A percentile compares a stretch with the other conserved stretches of the same genome.
Evolutionary conservation across 2,329 filamentous ascomycete genomes (phyloP).

Genomic region (Fusarium incarnatum): DNA sequence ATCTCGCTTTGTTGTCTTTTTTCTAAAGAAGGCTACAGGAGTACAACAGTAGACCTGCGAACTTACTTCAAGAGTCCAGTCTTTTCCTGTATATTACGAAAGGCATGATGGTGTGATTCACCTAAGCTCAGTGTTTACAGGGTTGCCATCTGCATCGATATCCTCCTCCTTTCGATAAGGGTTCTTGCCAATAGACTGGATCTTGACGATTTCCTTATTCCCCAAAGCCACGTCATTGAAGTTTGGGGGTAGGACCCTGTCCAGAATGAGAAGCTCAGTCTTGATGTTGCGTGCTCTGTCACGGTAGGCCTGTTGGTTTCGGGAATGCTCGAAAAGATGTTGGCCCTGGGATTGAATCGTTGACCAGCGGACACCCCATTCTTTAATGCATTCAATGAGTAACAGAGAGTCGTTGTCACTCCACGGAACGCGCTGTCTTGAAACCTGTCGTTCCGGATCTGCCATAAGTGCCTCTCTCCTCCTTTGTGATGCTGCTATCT

Average conservation of each 20-base stretch:
- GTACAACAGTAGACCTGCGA: not conserved
- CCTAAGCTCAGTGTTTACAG: slow-evolving; percentile 53
- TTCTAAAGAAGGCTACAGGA: not conserved
- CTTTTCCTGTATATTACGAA: not conserved
- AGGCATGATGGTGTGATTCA: slow-evolving; percentile 15
- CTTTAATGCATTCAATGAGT: slow-evolving; percentile 58
- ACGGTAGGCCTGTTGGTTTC: slow-evolving; percentile 67
- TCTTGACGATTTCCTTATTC: slow-evolving; percentile 60
- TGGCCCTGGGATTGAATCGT: slow-evolving; percentile 49
- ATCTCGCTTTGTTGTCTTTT: not conserved
- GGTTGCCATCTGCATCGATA: slow-evolving; percentile 53
- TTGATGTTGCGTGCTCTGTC: slow-evolving; percentile 70
- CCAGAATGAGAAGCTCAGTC: slow-evolving; percentile 61
- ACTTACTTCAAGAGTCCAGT: not conserved
- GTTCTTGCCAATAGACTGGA: slow-evolving; percentile 60
- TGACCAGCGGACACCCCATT: slow-evolving; percentile 47
- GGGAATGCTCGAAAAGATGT: slow-evolving; percentile 55
- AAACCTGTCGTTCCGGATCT: slow-evolving; percentile 9
- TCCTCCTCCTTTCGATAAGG: slow-evolving; percentile 62
- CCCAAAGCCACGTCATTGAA: slow-evolving; percentile 65
- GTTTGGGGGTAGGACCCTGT: slow-evolving; percentile 57
- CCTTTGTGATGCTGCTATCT: slow-evolving; percentile 44
- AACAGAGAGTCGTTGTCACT: slow-evolving; percentile 54
- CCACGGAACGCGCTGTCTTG: slow-evolving; percentile 55
- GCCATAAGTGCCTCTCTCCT: slow-evolving; percentile 34